Percentiles rank a stretch among this genome's conserved stretches.
phyloP scores from a whole-genome alignment of 495 filamentous ascomycete genomes.

The Trichoderma gamsii region DNA sequence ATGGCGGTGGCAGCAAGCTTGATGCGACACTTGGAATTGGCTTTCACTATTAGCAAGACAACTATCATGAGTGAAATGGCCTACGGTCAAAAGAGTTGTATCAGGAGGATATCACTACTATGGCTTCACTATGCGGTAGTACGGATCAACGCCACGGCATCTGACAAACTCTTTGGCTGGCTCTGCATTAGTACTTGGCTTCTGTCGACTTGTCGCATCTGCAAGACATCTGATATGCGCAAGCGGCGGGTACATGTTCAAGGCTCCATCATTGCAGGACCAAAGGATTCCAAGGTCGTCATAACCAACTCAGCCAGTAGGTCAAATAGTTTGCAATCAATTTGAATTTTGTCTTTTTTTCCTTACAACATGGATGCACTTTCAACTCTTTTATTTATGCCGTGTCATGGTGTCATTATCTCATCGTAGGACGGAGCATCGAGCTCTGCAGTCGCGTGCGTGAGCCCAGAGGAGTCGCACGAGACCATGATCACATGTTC shows the following conservation, averaged over 20 bases:
- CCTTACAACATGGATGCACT: background rate
- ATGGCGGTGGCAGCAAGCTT: background rate
- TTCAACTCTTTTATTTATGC: background rate
- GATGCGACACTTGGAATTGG: background rate
- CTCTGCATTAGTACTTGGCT: background rate
- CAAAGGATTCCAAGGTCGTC: background rate
- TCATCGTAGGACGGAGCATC: background rate
- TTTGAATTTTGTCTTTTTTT: background rate
- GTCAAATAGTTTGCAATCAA: constrained; percentile 7
- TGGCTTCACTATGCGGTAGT: constrained; percentile 5
- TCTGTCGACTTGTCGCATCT: background rate
- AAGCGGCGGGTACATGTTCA: background rate
- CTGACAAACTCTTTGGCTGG: background rate
- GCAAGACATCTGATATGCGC: background rate
- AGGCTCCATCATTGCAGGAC: background rate
- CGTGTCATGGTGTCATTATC: background rate
- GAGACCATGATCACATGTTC: constrained; percentile 8
- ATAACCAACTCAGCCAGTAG: constrained; percentile 1
- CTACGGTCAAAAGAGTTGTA: background rate
- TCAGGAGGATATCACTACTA: background rate
- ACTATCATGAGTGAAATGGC: background rate
- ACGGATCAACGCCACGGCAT: background rate
- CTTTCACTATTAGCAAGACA: background rate
- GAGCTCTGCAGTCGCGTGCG: constrained; percentile 4
- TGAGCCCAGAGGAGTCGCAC: background rate